Conservation (phyloP, 176 grass and related monocot species). For the Dendrocalamus sinicus region DNA sequence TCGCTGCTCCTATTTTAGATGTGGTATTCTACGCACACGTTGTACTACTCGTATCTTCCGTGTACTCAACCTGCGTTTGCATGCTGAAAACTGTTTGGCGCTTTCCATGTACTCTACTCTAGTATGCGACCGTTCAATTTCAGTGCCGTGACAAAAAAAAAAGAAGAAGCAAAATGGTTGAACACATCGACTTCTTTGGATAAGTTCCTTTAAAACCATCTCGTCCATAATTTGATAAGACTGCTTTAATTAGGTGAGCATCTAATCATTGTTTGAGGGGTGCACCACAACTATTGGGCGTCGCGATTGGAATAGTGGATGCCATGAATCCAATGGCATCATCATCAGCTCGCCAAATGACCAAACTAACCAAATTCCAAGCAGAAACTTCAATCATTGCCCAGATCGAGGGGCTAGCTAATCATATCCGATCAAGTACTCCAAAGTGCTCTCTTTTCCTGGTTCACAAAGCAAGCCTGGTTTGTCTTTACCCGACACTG, state of each 20-base stretch:
- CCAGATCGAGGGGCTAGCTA: not conserved
- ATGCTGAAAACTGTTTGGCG: too few relatives aligned
- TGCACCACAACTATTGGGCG: not conserved
- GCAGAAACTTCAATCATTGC: slow-evolving; percentile 5
- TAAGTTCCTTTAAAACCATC: not conserved
- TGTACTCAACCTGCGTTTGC: too few relatives aligned
- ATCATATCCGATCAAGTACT: not conserved
- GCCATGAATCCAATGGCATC: not conserved
- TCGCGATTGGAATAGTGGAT: not conserved
- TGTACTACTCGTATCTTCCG: too few relatives aligned
- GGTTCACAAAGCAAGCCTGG: not conserved
- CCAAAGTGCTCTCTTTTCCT: not conserved
- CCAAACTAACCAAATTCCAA: slow-evolving; percentile 6
- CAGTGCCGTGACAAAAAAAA: too few relatives aligned
- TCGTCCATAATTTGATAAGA: not conserved
- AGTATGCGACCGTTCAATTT: too few relatives aligned
- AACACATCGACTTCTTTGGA: not conserved
- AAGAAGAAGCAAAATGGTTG: not conserved
- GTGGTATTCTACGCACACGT: too few relatives aligned
- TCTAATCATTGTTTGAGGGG: not conserved
- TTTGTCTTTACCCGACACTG: slow-evolving; percentile 34
- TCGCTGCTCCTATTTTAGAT: too few relatives aligned
- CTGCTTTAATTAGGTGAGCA: not conserved
- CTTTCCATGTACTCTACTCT: too few relatives aligned
- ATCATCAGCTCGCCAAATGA: not conserved